phyloP scores from a whole-genome alignment of 371 early-diverging fungal species.

The Mortierella sp. region DNA sequence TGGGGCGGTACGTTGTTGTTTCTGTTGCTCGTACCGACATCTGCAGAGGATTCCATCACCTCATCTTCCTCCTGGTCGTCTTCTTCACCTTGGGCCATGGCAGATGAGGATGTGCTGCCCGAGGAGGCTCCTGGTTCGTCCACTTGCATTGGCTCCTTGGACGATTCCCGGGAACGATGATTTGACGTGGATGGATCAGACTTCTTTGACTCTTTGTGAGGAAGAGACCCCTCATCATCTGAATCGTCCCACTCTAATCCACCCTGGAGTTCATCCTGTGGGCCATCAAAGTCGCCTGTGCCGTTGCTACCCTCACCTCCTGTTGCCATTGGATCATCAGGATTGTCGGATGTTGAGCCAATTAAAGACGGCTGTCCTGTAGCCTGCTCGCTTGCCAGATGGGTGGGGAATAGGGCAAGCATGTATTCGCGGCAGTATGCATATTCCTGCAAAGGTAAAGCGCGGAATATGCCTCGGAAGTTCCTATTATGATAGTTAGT shows the following conservation, averaged over 20 bases:
- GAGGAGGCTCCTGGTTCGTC: conserved; percentile 12
- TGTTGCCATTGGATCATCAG: conserved; percentile 1
- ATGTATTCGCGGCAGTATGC: conserved; percentile 43
- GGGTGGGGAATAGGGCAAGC: conserved; percentile 30
- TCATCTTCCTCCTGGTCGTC: conserved; percentile 47
- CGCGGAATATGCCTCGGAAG: conserved; percentile 25
- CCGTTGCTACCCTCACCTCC: background rate
- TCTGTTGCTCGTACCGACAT: background rate
- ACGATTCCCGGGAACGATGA: conserved; percentile 35
- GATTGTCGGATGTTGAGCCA: conserved; percentile 21
- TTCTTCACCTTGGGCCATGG: conserved; percentile 15
- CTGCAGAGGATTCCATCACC: conserved; percentile 46
- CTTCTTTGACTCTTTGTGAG: conserved; percentile 6
- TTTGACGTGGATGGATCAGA: conserved; percentile 3
- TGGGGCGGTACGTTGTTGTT: background rate
- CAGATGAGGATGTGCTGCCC: background rate
- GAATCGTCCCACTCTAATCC: conserved; percentile 17
- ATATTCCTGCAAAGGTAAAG: conserved; percentile 25
- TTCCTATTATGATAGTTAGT: conserved; percentile 19
- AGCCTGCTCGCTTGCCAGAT: conserved; percentile 25
- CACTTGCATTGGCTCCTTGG: conserved; percentile 40
- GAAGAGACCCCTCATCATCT: conserved; percentile 14
- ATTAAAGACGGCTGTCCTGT: conserved; percentile 8
- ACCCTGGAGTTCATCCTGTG: conserved; percentile 17
- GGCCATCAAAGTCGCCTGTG: conserved; percentile 12